These are phyloP conservation scores for Pseudogymnoascus sp. DNA, from an alignment of 2,329 filamentous ascomycete species.

Conservation along the genomic window DNA sequence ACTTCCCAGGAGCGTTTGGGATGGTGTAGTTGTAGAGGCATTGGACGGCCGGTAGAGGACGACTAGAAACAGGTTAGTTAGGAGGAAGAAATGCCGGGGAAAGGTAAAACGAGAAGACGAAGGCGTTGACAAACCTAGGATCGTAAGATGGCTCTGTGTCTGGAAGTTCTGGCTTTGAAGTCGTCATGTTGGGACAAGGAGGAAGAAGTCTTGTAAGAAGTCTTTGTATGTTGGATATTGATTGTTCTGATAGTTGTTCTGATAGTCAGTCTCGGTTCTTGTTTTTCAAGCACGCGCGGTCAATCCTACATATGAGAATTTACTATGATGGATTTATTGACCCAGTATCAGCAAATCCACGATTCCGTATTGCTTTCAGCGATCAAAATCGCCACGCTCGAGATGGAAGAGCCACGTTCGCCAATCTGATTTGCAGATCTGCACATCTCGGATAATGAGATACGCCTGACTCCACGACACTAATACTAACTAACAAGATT, in stretches of 20 bases:
- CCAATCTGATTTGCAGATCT: too few relatives aligned
- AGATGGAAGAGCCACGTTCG: background rate
- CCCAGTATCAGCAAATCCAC: background rate
- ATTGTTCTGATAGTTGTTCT: too few relatives aligned
- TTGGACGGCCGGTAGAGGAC: conserved; percentile 12
- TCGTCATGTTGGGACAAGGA: background rate
- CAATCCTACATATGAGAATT: background rate
- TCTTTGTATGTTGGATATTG: background rate
- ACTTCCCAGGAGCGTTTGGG: conserved; percentile 35
- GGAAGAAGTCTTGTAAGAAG: too few relatives aligned
- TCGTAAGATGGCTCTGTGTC: background rate
- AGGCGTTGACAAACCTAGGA: background rate
- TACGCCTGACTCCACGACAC: background rate
- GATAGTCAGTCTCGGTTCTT: background rate
- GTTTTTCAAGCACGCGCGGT: background rate
- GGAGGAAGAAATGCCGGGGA: background rate
- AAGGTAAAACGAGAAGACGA: background rate
- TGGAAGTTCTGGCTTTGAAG: background rate
- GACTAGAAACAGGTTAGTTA: conserved; percentile 1
- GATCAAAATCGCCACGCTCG: background rate
- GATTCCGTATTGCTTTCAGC: background rate
- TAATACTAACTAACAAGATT: background rate
- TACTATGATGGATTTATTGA: background rate
- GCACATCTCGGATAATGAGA: background rate
- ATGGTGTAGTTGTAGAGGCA: conserved; percentile 26